Evolutionary conservation across 257 asterid species (phyloP).

Genomic region (Nicotiana tabacum): DNA sequence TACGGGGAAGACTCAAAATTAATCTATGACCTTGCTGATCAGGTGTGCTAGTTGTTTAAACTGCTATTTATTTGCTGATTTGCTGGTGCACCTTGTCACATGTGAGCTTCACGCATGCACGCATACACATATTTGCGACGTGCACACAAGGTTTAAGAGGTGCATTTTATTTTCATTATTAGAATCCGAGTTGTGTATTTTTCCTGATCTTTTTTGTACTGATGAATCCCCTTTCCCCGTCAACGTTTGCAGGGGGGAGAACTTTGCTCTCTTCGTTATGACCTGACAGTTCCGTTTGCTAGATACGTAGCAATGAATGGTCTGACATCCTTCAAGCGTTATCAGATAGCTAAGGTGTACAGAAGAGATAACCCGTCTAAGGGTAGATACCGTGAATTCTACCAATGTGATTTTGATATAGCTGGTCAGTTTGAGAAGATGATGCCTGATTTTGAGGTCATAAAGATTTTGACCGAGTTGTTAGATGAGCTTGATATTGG

Average conservation of each 20-base stretch:
- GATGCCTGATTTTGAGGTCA: constrained; percentile 96
- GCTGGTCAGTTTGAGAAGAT: constrained; percentile 92
- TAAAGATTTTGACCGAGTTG: constrained; percentile 78
- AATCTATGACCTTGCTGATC: constrained; percentile 95
- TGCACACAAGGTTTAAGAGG: background rate
- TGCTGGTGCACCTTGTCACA: background rate
- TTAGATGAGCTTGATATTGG: constrained; percentile 85
- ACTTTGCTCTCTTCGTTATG: constrained; percentile 95
- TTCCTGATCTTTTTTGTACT: background rate
- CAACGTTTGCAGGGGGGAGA: constrained; percentile 84
- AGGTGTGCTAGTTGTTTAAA: constrained; percentile 40
- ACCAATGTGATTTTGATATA: constrained; percentile 91
- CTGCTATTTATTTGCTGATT: background rate
- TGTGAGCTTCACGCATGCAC: background rate
- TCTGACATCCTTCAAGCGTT: constrained; percentile 82
- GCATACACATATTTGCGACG: background rate
- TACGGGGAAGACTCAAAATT: constrained; percentile 97
- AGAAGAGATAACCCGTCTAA: constrained; percentile 95
- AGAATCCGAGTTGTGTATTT: background rate
- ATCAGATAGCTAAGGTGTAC: constrained; percentile 93
- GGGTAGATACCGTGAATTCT: constrained; percentile 96
- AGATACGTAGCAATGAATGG: constrained; percentile 91
- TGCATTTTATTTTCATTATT: constrained; percentile 2
- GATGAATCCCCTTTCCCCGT: background rate
- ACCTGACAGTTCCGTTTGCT: constrained; percentile 91